Evolutionary conservation across 208 protist genomes (phyloP).

Genomic region (Leptomonas pyrrhocoris): DNA sequence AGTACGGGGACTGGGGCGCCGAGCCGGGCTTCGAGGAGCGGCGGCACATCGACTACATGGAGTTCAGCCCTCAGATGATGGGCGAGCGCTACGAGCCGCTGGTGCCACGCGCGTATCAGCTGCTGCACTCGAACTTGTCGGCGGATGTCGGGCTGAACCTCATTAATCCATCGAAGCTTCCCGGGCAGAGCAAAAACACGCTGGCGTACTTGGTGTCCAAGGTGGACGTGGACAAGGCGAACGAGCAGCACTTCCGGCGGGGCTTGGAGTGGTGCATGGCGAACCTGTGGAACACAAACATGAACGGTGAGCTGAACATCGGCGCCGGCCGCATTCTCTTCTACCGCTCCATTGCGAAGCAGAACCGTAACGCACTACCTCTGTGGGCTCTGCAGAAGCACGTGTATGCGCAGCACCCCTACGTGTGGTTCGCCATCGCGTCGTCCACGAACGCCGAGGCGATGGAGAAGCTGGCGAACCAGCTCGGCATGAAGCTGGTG

Average conservation of each 20-base stretch:
- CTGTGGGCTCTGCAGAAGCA: slow-evolving; percentile 84
- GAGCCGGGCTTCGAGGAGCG: slow-evolving; percentile 85
- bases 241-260: slow-evolving; percentile 73
- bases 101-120: slow-evolving; percentile 77
- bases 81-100: slow-evolving; percentile 74
- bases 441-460: slow-evolving; percentile 59
- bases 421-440: slow-evolving; percentile 89
- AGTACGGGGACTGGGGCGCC: slow-evolving; percentile 92
- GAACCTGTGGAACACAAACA: slow-evolving; percentile 91
- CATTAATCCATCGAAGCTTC: slow-evolving; percentile 64
- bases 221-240: slow-evolving; percentile 68
- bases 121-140: slow-evolving; percentile 79
- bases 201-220: slow-evolving; percentile 52
- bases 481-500: slow-evolving; percentile 65
- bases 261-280: slow-evolving; percentile 85
- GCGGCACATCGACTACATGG: slow-evolving; percentile 80
- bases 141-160: slow-evolving; percentile 59
- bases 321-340: slow-evolving; percentile 82
- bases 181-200: slow-evolving; percentile 58
- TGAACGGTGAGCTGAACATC: slow-evolving; percentile 90
- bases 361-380: slow-evolving; percentile 84
- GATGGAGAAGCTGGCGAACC: slow-evolving; percentile 56
- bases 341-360: slow-evolving; percentile 82
- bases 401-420: slow-evolving; percentile 82
- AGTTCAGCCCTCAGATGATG: slow-evolving; percentile 65